phyloP scores from a whole-genome alignment of 108 stramenopile genomes.

The Nitzschia putrida region DNA sequence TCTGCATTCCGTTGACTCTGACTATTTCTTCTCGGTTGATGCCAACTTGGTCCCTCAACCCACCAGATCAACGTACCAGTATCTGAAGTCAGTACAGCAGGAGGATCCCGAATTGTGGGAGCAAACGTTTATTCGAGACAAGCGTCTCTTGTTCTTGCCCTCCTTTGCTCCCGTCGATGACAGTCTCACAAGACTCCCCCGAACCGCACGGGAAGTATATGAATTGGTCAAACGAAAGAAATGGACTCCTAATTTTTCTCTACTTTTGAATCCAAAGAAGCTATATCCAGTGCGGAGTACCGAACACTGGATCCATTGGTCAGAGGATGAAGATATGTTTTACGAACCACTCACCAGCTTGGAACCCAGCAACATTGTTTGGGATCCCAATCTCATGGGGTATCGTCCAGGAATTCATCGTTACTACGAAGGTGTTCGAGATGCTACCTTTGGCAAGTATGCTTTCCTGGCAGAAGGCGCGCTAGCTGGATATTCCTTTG shows the following conservation, averaged over 20 bases:
- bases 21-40: constrained; percentile 33
- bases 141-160: constrained; percentile 19
- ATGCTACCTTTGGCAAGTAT: constrained; percentile 24
- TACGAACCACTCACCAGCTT: too few species aligned
- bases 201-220: too few species aligned
- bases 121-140: not conserved
- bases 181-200: not conserved
- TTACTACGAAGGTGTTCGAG: constrained; percentile 27
- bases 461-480: constrained; percentile 19
- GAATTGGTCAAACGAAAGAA: too few species aligned
- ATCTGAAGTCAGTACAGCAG: not conserved
- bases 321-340: not conserved
- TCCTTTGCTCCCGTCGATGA: constrained; percentile 13
- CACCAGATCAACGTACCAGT: too few species aligned
- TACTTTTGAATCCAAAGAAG: too few species aligned
- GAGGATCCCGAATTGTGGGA: not conserved
- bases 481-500: constrained; percentile 24
- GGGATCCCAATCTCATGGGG: constrained; percentile 33
- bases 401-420: constrained; percentile 28
- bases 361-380: not conserved
- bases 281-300: too few species aligned
- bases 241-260: too few species aligned
- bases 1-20: constrained; percentile 13
- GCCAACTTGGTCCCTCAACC: constrained; percentile 20
- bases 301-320: too few species aligned